phyloP scores from a whole-genome alignment of 495 filamentous ascomycete species.

The Margaritispora aquatica region DNA sequence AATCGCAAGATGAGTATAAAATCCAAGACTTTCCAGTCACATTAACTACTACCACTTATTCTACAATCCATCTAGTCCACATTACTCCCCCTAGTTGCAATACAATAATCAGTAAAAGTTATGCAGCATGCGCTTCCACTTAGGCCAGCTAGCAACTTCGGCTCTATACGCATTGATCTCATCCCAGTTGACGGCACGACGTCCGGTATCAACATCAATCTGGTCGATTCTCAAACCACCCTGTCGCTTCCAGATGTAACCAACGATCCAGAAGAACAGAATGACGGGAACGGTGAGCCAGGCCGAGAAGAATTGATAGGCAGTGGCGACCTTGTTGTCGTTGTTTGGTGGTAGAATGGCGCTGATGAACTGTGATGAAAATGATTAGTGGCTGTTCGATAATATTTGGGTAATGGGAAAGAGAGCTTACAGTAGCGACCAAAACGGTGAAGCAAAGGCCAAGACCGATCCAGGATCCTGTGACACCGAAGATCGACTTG shows the following conservation, averaged over 20 bases:
- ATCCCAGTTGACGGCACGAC: constrained; percentile 37
- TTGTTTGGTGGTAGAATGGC: background rate
- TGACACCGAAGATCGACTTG: constrained; percentile 56
- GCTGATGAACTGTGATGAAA: background rate
- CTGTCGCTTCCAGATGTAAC: constrained; percentile 53
- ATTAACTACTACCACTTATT: too few species aligned
- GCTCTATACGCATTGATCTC: constrained; percentile 37
- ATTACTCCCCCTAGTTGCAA: background rate
- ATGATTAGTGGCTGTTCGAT: background rate
- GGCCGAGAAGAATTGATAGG: constrained; percentile 37
- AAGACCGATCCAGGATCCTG: constrained; percentile 62
- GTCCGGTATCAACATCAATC: constrained; percentile 57
- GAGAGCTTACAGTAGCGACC: constrained; percentile 35
- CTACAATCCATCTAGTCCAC: background rate
- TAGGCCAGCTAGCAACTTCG: constrained; percentile 36
- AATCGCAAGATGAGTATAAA: too few species aligned
- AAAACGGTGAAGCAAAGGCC: constrained; percentile 53
- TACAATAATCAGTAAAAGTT: background rate
- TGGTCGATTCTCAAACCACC: constrained; percentile 37
- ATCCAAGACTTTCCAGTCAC: too few species aligned
- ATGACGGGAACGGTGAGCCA: constrained; percentile 56
- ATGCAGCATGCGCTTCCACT: constrained; percentile 32
- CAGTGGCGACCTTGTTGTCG: constrained; percentile 3
- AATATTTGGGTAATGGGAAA: background rate
- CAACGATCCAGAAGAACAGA: constrained; percentile 43